phyloP scores from a whole-genome alignment of 257 asterid genomes.

The Petrea volubilis region DNA sequence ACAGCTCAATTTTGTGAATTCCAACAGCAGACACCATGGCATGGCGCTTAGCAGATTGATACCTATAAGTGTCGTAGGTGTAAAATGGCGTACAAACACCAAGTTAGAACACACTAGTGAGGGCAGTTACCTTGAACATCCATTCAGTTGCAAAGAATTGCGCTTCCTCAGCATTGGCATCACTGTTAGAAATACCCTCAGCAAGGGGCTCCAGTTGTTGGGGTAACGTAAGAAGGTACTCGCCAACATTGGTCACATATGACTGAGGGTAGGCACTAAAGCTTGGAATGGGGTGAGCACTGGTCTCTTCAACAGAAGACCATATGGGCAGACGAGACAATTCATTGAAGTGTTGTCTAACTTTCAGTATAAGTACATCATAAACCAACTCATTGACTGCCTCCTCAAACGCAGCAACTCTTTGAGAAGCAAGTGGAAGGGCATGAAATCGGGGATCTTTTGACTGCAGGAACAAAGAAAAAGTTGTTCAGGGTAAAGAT shows the following conservation, averaged over 20 bases:
- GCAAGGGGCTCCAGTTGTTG: conserved; percentile 98
- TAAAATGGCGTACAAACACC: background rate
- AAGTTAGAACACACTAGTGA: background rate
- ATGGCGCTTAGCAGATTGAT: background rate
- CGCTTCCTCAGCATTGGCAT: conserved; percentile 86
- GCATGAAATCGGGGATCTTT: conserved; percentile 99
- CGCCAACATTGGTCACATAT: conserved; percentile 86
- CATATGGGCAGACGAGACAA: conserved; percentile 75
- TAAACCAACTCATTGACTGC: conserved; percentile 95
- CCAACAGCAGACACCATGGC: background rate
- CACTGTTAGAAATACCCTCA: conserved; percentile 78
- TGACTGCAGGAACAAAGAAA: conserved; percentile 60
- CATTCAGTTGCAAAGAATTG: conserved; percentile 98
- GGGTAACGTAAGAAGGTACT: conserved; percentile 96
- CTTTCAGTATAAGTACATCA: conserved; percentile 89
- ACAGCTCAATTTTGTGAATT: background rate
- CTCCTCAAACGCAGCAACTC: conserved; percentile 86
- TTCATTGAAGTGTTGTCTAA: conserved; percentile 77
- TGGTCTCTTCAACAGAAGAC: conserved; percentile 87
- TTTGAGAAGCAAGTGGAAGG: conserved; percentile 88
- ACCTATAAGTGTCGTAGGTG: background rate
- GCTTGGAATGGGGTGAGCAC: conserved; percentile 74
- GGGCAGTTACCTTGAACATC: conserved; percentile 90
- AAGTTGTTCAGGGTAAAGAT: conserved; percentile 12
- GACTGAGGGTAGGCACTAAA: conserved; percentile 95